Evolutionary conservation across 192 early-diverging fungal genomes (phyloP).

Genomic region (Backusella morwellensis): DNA sequence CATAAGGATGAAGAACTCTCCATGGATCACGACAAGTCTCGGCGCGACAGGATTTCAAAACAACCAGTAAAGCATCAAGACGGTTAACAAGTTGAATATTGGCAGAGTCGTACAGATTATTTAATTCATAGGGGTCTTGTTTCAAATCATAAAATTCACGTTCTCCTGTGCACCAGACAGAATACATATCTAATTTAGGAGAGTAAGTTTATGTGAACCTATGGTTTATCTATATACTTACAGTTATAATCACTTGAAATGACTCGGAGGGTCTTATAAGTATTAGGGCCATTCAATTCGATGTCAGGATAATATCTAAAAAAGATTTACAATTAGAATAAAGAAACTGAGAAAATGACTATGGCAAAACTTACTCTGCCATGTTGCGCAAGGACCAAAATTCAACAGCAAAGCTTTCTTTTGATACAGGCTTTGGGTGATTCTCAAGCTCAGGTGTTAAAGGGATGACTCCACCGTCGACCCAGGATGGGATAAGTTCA

Average conservation of each 20-base stretch:
- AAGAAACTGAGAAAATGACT: background rate
- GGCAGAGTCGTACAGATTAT: conserved; percentile 48
- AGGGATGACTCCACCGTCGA: conserved; percentile 60
- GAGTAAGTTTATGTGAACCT: background rate
- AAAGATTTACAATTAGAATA: background rate
- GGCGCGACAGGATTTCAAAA: conserved; percentile 51
- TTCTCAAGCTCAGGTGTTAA: conserved; percentile 37
- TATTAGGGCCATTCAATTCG: conserved; percentile 29
- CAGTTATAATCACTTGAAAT: conserved; percentile 48
- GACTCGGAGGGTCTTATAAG: conserved; percentile 54
- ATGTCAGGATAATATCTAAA: conserved; percentile 31
- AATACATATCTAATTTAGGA: conserved; percentile 35
- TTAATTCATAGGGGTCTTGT: conserved; percentile 56
- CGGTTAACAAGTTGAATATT: conserved; percentile 44
- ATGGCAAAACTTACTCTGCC: conserved; percentile 9
- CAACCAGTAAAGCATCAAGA: conserved; percentile 53
- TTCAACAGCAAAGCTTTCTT: conserved; percentile 52
- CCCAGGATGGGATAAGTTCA: conserved; percentile 34
- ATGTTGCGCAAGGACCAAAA: conserved; percentile 38
- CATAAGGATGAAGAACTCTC: conserved; percentile 44
- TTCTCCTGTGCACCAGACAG: conserved; percentile 57
- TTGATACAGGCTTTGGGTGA: conserved; percentile 44
- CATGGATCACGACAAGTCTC: conserved; percentile 58
- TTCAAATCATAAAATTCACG: conserved; percentile 55
- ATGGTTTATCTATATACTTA: conserved; percentile 1